Evolutionary conservation across 805 yeast species (phyloP).

Genomic region (Myxozyma sirexii): DNA sequence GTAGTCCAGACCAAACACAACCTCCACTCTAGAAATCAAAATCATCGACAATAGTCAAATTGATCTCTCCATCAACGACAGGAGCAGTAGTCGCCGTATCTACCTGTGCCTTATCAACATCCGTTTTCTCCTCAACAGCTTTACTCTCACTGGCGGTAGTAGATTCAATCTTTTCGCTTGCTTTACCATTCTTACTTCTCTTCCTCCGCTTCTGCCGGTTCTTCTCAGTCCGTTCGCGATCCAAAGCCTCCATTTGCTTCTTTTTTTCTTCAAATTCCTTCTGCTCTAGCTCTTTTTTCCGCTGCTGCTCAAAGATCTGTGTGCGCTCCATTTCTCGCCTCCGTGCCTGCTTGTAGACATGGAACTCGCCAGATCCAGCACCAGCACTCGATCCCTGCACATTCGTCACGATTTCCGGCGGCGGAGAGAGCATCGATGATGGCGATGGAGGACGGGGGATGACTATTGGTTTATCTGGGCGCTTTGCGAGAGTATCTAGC

Average conservation of each 20-base stretch:
- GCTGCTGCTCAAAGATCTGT: conserved; percentile 35
- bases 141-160: background rate
- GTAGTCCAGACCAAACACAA: background rate
- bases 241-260: conserved; percentile 26
- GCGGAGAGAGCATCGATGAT: conserved; percentile 31
- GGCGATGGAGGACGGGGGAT: conserved; percentile 26
- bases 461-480: conserved; percentile 19
- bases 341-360: conserved; percentile 42
- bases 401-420: conserved; percentile 39
- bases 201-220: conserved; percentile 32
- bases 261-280: conserved; percentile 37
- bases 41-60: conserved; percentile 29
- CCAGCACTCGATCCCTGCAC: conserved; percentile 43
- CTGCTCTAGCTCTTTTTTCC: conserved; percentile 32
- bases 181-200: conserved; percentile 8
- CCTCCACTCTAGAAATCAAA: conserved; percentile 3
- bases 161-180: background rate
- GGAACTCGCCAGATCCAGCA: conserved; percentile 47
- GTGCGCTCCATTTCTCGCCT: conserved; percentile 40
- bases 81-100: conserved; percentile 10
- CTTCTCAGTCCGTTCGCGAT: conserved; percentile 39
- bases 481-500: conserved; percentile 13
- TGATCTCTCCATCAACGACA: conserved; percentile 27
- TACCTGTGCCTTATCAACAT: background rate
- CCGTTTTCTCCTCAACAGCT: background rate